phyloP scores from a whole-genome alignment of 192 early-diverging fungal species.

The Rhizoclosmatium sp. region DNA sequence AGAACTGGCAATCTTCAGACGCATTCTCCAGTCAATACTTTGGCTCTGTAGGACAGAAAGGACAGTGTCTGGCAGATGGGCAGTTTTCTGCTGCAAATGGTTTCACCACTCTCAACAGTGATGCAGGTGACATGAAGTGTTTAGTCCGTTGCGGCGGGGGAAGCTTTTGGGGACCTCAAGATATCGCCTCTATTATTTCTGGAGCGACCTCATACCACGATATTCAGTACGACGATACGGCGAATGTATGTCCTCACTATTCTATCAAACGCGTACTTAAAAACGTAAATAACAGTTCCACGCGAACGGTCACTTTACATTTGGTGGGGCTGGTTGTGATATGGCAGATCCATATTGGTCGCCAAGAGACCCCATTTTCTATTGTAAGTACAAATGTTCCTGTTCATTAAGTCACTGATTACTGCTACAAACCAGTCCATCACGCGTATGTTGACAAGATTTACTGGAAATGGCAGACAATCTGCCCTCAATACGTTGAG shows the following conservation, averaged over 20 bases:
- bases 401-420: too few relatives aligned
- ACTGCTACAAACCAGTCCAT: conserved; percentile 15
- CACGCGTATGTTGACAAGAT: conserved; percentile 28
- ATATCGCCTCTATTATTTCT: neutral
- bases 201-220: neutral
- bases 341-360: conserved; percentile 20
- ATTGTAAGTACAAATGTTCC: neutral
- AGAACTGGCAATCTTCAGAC: neutral
- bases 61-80: conserved; percentile 2
- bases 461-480: conserved; percentile 31
- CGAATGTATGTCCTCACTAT: neutral
- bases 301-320: neutral
- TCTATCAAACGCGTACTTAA: too few relatives aligned
- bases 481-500: conserved; percentile 17
- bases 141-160: conserved; percentile 14
- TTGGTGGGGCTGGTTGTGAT: neutral
- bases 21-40: conserved; percentile 18
- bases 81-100: neutral
- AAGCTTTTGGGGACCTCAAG: neutral
- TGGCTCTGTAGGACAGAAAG: neutral
- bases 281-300: neutral
- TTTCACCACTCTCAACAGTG: neutral
- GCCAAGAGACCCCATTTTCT: conserved; percentile 31
- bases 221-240: neutral
- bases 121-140: conserved; percentile 7